A percentile compares a stretch with the other conserved stretches of the same genome.
phyloP scores from a whole-genome alignment of 805 yeast genomes.

The Candida ovalis region DNA sequence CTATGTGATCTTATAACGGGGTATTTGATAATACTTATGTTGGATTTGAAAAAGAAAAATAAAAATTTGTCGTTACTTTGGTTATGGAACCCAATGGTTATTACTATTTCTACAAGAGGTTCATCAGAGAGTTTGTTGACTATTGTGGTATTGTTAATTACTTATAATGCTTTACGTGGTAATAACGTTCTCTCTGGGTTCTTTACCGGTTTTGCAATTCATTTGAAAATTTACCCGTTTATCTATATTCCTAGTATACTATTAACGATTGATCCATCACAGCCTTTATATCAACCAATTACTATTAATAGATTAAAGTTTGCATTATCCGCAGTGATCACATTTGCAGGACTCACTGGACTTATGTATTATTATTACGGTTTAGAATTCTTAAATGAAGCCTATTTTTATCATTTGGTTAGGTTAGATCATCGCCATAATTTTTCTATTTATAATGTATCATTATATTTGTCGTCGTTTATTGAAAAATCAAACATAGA shows the following conservation, averaged over 20 bases:
- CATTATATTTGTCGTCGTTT: slow-evolving; percentile 60
- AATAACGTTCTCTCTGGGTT: slow-evolving; percentile 12
- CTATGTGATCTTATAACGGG: slow-evolving; percentile 83
- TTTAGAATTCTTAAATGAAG: slow-evolving; percentile 64
- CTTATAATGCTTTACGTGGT: slow-evolving; percentile 41
- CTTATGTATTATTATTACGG: slow-evolving; percentile 73
- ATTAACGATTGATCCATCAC: slow-evolving; percentile 28
- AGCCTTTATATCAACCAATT: slow-evolving; percentile 36
- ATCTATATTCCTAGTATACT: slow-evolving; percentile 77
- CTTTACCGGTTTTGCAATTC: slow-evolving; percentile 60
- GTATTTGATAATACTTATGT: slow-evolving; percentile 43
- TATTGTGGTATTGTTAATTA: slow-evolving; percentile 60
- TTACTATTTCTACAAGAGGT: slow-evolving; percentile 89
- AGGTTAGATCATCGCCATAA: slow-evolving; percentile 94
- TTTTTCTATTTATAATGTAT: slow-evolving; percentile 80
- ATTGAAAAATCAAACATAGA: slow-evolving; percentile 12
- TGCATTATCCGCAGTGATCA: slow-evolving; percentile 34
- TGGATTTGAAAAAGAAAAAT: slow-evolving; percentile 22
- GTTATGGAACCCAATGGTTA: slow-evolving; percentile 93
- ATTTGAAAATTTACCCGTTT: slow-evolving; percentile 88
- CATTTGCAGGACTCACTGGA: slow-evolving; percentile 46
- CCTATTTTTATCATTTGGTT: slow-evolving; percentile 78
- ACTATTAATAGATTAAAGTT: slow-evolving; percentile 42
- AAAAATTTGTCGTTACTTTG: slow-evolving; percentile 43
- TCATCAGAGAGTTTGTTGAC: slow-evolving; percentile 88